Conservation (phyloP, 768 basidiomycete species). For the Epithele typhae region DNA sequence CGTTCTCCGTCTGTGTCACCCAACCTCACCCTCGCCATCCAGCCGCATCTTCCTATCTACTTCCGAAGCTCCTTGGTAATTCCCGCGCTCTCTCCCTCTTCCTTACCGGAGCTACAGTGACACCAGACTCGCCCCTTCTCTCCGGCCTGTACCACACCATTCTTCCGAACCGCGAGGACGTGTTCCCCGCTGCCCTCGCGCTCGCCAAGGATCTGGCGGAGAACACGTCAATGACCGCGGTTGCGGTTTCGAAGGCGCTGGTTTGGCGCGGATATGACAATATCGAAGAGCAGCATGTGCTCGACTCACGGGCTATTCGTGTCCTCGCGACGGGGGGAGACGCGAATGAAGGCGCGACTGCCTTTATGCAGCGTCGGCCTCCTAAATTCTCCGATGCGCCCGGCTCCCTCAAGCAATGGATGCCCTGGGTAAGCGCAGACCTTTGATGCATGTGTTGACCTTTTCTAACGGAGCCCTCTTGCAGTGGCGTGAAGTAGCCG, state of each 20-base stretch:
- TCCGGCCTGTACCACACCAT: slow-evolving; percentile 43
- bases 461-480: too few species aligned
- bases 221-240: slow-evolving; percentile 43
- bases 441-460: too few species aligned
- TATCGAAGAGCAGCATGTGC: slow-evolving; percentile 49
- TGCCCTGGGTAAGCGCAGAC: slow-evolving; percentile 44
- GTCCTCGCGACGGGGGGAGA: slow-evolving; percentile 36
- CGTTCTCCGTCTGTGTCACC: too few species aligned
- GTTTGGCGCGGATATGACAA: slow-evolving; percentile 46
- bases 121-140: slow-evolving; percentile 26
- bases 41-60: slow-evolving; percentile 37
- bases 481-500: slow-evolving; percentile 37
- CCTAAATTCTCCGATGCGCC: slow-evolving; percentile 43
- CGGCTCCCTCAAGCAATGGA: slow-evolving; percentile 31
- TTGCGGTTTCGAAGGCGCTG: slow-evolving; percentile 49
- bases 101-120: slow-evolving; percentile 37
- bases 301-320: slow-evolving; percentile 47
- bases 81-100: slow-evolving; percentile 49
- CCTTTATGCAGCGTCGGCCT: slow-evolving; percentile 45
- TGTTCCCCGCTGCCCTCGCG: slow-evolving; percentile 47
- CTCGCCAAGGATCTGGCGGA: slow-evolving; percentile 48
- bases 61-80: slow-evolving; percentile 50
- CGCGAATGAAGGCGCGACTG: slow-evolving; percentile 40
- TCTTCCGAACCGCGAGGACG: slow-evolving; percentile 44
- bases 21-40: too few species aligned